Base-by-base conservation (phyloP, 495 filamentous ascomycete species). In the Talaromyces thailandensis region DNA sequence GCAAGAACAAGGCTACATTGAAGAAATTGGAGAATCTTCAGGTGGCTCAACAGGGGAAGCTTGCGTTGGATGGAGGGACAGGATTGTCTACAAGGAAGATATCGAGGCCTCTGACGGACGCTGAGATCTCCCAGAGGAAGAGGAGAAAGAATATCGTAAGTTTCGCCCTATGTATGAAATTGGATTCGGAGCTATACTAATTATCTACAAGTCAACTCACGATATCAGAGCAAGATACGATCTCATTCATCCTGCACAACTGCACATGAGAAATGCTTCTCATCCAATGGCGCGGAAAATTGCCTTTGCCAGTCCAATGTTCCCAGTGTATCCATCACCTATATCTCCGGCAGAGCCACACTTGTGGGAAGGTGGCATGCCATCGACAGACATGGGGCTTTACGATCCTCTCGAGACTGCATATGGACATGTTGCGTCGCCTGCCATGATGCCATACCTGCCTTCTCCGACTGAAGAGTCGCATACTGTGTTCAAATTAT, bases 1-100 rank as follows among this genome's bases (percentile, higher is more conserved):
- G 75, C 63, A 79, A 79, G 58, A 79, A 79, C 60, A 69, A 75
- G 55, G 73, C 77, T 1, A 79, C 77, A 8, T 63, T 79, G 14
- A 69, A 73, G 63, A 78, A 77, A 48, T 43, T 79, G 24, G 77
- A 75, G 6, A 73, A 76, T 58, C 65, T 79, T 21, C 74, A 75
- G 55, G 71, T 75, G 48, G 69, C 69, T 1, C 73, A 74, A 56
- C 58, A 67, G 14, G 51, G 67, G 1, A 65, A 66, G 45, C 67
- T 28, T 3, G 18, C 24, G 18, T 59, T 62, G 18, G 58, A 18
- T 25, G 24, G 48, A 16, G 62, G 62, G 52, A 52, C 48, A 50
- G 55, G 25, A n/a, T 9, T 14, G 8, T 57, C 26, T 57, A 57
- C 26, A n/a, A n/a, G 55, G 28, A 57, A 31, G 55, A 31, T 25